A percentile compares a stretch with the other conserved stretches of the same genome.
Evolutionary conservation across 345 rosid genomes (phyloP).

Genomic region (Boechera retrofracta): DNA sequence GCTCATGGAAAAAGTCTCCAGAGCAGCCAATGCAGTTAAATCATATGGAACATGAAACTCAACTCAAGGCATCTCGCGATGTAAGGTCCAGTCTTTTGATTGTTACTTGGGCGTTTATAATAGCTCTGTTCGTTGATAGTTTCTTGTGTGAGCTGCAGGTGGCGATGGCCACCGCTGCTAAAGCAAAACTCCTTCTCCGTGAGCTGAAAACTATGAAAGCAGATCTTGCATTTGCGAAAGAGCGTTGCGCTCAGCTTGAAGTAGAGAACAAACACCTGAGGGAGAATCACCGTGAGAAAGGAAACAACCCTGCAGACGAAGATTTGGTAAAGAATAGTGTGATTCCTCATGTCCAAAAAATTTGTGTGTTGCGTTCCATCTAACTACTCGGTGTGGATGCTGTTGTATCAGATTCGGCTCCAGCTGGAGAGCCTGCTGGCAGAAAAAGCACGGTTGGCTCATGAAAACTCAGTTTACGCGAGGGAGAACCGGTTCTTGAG

Average conservation of each 20-base stretch:
- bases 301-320: slow-evolving; percentile 76
- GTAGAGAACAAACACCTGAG: slow-evolving; percentile 81
- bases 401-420: slow-evolving; percentile 71
- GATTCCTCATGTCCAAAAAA: neutral
- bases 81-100: slow-evolving; percentile 58
- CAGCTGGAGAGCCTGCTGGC: slow-evolving; percentile 91
- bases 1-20: slow-evolving; percentile 53
- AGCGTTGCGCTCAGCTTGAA: slow-evolving; percentile 86
- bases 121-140: slow-evolving; percentile 8
- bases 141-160: slow-evolving; percentile 58
- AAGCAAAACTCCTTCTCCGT: slow-evolving; percentile 94
- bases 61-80: slow-evolving; percentile 99
- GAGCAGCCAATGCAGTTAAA: slow-evolving; percentile 43
- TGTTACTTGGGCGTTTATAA: neutral
- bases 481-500: slow-evolving; percentile 88
- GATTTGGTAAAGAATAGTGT: slow-evolving; percentile 66
- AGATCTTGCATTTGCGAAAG: slow-evolving; percentile 83
- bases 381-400: neutral
- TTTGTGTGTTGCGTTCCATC: slow-evolving; percentile 13
- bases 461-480: slow-evolving; percentile 73
- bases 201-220: slow-evolving; percentile 92
- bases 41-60: slow-evolving; percentile 69
- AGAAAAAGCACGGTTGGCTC: slow-evolving; percentile 89
- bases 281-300: slow-evolving; percentile 80
- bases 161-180: slow-evolving; percentile 98